These are phyloP conservation scores for Sugiyamaella paludigena DNA, from an alignment of 1,139 yeast species.

Conservation along the genomic window DNA sequence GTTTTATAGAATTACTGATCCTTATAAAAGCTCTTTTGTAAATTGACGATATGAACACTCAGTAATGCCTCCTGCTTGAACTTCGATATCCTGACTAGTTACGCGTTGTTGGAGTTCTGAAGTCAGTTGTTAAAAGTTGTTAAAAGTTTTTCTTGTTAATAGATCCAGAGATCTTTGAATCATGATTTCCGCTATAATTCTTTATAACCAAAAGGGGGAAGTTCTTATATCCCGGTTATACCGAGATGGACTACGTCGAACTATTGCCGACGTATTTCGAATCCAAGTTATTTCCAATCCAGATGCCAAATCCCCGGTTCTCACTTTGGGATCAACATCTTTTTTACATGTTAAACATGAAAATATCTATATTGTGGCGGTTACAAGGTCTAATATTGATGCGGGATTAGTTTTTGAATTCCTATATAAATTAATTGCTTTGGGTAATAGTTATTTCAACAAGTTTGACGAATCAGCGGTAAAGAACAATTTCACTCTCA, in stretches of 20 bases:
- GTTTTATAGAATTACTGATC: too few relatives aligned
- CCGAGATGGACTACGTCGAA: slow-evolving; percentile 64
- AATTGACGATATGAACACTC: too few relatives aligned
- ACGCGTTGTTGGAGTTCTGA: too few relatives aligned
- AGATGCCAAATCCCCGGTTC: slow-evolving; percentile 70
- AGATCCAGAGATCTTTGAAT: neutral
- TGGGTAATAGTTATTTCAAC: slow-evolving; percentile 40
- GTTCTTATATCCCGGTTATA: slow-evolving; percentile 75
- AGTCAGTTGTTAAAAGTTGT: too few relatives aligned
- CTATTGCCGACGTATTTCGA: slow-evolving; percentile 85
- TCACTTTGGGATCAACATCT: slow-evolving; percentile 90
- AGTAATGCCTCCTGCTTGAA: too few relatives aligned
- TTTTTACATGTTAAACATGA: slow-evolving; percentile 75
- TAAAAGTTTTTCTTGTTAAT: too few relatives aligned
- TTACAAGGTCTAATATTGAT: slow-evolving; percentile 84
- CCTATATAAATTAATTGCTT: slow-evolving; percentile 57
- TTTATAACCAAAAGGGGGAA: slow-evolving; percentile 80
- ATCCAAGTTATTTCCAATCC: slow-evolving; percentile 77
- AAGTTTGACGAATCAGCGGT: slow-evolving; percentile 47
- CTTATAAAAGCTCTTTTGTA: too few relatives aligned
- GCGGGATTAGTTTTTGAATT: slow-evolving; percentile 80
- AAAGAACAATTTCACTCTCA: slow-evolving; percentile 59
- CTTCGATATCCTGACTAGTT: too few relatives aligned
- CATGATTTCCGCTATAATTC: slow-evolving; percentile 81
- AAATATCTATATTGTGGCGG: slow-evolving; percentile 77